phyloP scores from a whole-genome alignment of 1,139 yeast genomes.

The Ogataea hybrid region DNA sequence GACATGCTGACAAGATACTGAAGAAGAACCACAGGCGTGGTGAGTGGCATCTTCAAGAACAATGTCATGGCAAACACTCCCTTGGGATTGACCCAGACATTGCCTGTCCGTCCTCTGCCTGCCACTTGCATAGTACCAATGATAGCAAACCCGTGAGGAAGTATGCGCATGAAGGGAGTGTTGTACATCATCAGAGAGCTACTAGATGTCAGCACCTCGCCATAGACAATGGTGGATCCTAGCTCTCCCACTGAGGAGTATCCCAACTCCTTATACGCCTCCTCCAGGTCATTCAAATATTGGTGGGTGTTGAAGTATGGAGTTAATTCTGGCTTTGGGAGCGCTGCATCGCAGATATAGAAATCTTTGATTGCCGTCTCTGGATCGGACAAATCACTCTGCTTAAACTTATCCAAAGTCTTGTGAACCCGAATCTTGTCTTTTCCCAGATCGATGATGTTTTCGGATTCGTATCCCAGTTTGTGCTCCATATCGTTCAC shows the following conservation, averaged over 20 bases:
- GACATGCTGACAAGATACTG: constrained; percentile 89
- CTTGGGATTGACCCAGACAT: constrained; percentile 90
- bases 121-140: constrained; percentile 82
- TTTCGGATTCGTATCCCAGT: constrained; percentile 42
- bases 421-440: constrained; percentile 53
- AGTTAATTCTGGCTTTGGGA: constrained; percentile 52
- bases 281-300: constrained; percentile 50
- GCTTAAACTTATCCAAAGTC: constrained; percentile 26
- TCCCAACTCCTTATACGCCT: constrained; percentile 30
- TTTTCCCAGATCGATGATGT: constrained; percentile 47
- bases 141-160: constrained; percentile 73
- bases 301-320: constrained; percentile 68
- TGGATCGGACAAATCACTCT: constrained; percentile 46
- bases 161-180: constrained; percentile 48
- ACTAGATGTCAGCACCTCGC: constrained; percentile 91
- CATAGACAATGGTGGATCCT: constrained; percentile 70
- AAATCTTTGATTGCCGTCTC: constrained; percentile 55
- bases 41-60: constrained; percentile 57
- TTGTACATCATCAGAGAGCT: constrained; percentile 76
- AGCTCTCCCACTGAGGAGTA: constrained; percentile 37
- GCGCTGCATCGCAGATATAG: constrained; percentile 39
- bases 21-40: constrained; percentile 63
- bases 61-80: constrained; percentile 88
- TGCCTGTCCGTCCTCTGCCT: constrained; percentile 94
- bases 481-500: constrained; percentile 35